These are phyloP conservation scores for Phaffomyces thermotolerans DNA, from an alignment of 805 yeast species.

Conservation along the genomic window DNA sequence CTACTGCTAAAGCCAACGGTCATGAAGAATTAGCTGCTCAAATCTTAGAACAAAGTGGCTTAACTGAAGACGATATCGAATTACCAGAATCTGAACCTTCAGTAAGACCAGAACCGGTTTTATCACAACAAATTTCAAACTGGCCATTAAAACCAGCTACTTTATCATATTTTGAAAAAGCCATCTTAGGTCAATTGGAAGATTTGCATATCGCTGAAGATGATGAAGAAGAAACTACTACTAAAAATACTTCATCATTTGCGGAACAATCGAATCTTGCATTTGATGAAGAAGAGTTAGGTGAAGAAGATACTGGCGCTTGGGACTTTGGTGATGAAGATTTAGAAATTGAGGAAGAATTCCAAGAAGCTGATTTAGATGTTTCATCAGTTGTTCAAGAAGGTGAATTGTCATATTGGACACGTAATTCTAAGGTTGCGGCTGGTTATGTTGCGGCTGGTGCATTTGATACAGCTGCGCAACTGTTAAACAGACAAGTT, in stretches of 20 bases:
- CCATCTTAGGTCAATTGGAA: constrained; percentile 72
- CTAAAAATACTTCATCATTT: constrained; percentile 19
- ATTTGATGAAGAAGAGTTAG: constrained; percentile 37
- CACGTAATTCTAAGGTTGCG: constrained; percentile 80
- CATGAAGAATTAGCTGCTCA: constrained; percentile 66
- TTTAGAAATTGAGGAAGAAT: constrained; percentile 60
- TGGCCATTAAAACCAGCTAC: constrained; percentile 82
- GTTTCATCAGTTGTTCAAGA: constrained; percentile 24
- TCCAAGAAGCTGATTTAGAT: constrained; percentile 39
- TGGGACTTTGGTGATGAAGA: constrained; percentile 83
- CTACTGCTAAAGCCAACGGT: constrained; percentile 84
- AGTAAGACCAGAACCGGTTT: constrained; percentile 41
- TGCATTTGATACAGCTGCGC: constrained; percentile 92
- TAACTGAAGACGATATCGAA: constrained; percentile 54
- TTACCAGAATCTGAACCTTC: constrained; percentile 47
- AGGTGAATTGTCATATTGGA: constrained; percentile 70
- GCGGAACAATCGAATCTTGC: constrained; percentile 27
- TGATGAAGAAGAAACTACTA: constrained; percentile 20
- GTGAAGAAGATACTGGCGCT: constrained; percentile 45
- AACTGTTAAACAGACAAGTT: constrained; percentile 79
- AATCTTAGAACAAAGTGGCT: constrained; percentile 63
- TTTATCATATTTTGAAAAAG: constrained; percentile 78
- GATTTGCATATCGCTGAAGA: constrained; percentile 46
- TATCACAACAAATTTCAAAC: constrained; percentile 39
- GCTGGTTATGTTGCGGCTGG: constrained; percentile 96